Conservation (phyloP, 305 asterid species). For the Fraxinus angustifolia region DNA sequence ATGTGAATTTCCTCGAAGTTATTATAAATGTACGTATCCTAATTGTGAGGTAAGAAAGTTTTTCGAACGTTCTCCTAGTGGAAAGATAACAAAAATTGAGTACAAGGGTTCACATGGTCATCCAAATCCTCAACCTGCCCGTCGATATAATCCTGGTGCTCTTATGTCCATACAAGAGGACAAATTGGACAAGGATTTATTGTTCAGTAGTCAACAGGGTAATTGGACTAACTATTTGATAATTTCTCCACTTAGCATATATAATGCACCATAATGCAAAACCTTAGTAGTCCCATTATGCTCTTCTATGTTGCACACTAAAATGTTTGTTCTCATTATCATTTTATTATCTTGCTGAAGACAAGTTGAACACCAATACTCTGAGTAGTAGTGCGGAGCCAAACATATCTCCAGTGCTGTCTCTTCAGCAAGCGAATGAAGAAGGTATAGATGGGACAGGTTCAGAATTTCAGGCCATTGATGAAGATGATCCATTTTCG, state of each 20-base stretch:
- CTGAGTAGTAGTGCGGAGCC: constrained; percentile 43
- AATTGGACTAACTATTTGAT: constrained; percentile 22
- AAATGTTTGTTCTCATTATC: constrained; percentile 5
- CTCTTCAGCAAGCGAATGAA: constrained; percentile 69
- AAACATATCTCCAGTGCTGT: constrained; percentile 46
- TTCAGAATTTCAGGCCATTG: constrained; percentile 47
- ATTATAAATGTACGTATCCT: constrained; percentile 92
- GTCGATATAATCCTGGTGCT: constrained; percentile 73
- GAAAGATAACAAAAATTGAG: constrained; percentile 85
- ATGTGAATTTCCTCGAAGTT: constrained; percentile 95
- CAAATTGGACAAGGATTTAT: constrained; percentile 48
- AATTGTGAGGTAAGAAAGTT: constrained; percentile 95
- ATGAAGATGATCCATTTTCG: constrained; percentile 68
- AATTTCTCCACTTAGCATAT: constrained; percentile 1
- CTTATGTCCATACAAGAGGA: constrained; percentile 74
- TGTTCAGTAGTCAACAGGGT: constrained; percentile 69
- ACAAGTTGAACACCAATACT: constrained; percentile 41
- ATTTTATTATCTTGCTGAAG: constrained; percentile 39
- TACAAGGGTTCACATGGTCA: constrained; percentile 96
- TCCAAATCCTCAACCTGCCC: constrained; percentile 88
- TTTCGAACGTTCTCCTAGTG: constrained; percentile 89
- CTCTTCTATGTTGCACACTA: constrained; percentile 17
- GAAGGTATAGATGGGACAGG: constrained; percentile 59
- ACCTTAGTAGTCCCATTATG: constrained; percentile 12
- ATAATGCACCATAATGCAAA: constrained; percentile 3